A percentile compares a stretch with the other conserved stretches of the same genome.
Evolutionary conservation across 2,329 filamentous ascomycete genomes (phyloP).

Genomic region (Exophiala lecanii-corni): DNA sequence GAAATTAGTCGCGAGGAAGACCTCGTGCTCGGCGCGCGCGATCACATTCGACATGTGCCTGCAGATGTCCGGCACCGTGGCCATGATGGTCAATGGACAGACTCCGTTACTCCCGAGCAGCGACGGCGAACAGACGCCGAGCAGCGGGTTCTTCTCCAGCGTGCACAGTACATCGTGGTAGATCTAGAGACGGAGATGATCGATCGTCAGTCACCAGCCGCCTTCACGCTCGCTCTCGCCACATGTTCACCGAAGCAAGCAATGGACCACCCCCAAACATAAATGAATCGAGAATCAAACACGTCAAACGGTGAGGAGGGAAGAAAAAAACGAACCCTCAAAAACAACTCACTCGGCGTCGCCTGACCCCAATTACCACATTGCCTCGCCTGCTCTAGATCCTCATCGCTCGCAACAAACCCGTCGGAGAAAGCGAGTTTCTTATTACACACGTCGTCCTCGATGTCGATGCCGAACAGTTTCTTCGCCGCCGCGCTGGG

Average conservation of each 20-base stretch:
- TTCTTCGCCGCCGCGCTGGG: conserved; percentile 53
- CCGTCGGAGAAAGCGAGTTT: conserved; percentile 14
- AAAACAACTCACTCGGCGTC: conserved; percentile 62
- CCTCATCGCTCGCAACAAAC: conserved; percentile 32
- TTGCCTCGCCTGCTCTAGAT: conserved; percentile 50
- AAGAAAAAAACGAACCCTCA: conserved; percentile 43
- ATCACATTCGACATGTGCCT: conserved; percentile 74
- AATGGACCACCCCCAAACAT: no score
- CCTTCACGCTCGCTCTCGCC: no score
- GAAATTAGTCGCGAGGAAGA: conserved; percentile 70
- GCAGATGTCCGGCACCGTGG: conserved; percentile 64
- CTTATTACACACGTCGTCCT: conserved; percentile 13
- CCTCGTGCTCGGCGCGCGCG: conserved; percentile 64
- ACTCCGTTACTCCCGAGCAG: conserved; percentile 59
- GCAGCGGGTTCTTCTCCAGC: conserved; percentile 37
- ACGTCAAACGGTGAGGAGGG: no score
- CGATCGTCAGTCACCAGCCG: neutral
- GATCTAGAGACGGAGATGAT: conserved; percentile 39
- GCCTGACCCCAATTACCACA: conserved; percentile 66
- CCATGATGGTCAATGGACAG: conserved; percentile 65
- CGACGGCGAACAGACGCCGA: conserved; percentile 52
- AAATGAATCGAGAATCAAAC: no score
- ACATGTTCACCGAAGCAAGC: no score
- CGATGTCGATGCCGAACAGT: conserved; percentile 46
- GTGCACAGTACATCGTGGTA: conserved; percentile 59